Percentiles rank a stretch among this genome's conserved stretches.
phyloP scores from a whole-genome alignment of 2,329 filamentous ascomycete species.

The Apiospora rasikravindrae region DNA sequence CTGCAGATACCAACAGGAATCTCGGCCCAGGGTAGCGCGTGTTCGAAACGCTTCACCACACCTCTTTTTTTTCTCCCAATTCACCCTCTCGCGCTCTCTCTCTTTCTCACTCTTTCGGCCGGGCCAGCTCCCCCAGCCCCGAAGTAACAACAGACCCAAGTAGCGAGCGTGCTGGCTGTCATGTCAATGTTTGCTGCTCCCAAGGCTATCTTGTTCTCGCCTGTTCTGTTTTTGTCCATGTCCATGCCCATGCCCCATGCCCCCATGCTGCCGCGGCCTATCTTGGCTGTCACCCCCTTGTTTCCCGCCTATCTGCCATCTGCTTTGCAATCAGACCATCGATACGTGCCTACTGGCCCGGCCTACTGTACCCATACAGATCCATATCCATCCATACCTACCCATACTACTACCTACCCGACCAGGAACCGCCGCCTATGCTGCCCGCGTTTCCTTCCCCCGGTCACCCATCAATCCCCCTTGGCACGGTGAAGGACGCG shows the following conservation, averaged over 20 bases:
- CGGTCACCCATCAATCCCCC: conserved; percentile 11
- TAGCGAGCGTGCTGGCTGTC: not conserved
- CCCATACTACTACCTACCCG: conserved; percentile 8
- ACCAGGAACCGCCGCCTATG: conserved; percentile 17
- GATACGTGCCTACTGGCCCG: conserved; percentile 8
- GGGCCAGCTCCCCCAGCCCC: not conserved
- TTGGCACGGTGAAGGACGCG: conserved; percentile 14
- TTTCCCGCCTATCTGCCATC: conserved; percentile 14
- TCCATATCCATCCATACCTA: conserved; percentile 14
- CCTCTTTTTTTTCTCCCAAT: conserved; percentile 2
- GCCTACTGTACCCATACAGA: conserved; percentile 11
- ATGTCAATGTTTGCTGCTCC: not conserved
- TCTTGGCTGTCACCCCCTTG: conserved; percentile 9
- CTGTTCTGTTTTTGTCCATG: not conserved
- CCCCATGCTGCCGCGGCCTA: conserved; percentile 1
- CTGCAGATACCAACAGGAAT: conserved; percentile 17
- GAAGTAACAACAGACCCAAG: not conserved
- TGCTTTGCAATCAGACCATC: conserved; percentile 14
- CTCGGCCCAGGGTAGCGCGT: conserved; percentile 17
- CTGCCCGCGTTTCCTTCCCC: conserved; percentile 13
- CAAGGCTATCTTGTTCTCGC: not conserved
- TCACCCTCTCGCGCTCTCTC: not conserved
- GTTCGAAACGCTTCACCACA: conserved; percentile 16
- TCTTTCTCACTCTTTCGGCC: conserved; percentile 7
- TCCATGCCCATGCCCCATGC: not conserved